A percentile compares a stretch with the other conserved stretches of the same genome.
These are phyloP conservation scores for Rosa chinensis DNA, from an alignment of 306 rosid genomes.

Conservation along the genomic window DNA sequence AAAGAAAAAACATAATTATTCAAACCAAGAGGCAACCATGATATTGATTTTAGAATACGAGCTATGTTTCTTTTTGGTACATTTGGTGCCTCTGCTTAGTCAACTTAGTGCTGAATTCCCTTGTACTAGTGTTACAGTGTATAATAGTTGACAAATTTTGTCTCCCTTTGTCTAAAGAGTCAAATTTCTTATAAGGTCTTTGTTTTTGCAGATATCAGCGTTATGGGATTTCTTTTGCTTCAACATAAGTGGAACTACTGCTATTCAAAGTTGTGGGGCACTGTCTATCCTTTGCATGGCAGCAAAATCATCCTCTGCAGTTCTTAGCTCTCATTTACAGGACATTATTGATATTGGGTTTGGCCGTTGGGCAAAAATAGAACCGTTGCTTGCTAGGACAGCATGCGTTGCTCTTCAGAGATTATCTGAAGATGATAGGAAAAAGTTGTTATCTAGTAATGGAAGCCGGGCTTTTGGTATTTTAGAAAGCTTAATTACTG, in stretches of 20 bases:
- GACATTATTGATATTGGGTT: constrained; percentile 92
- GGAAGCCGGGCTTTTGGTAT: constrained; percentile 63
- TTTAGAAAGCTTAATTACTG: constrained; percentile 72
- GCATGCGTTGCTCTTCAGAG: constrained; percentile 86
- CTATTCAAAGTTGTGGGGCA: constrained; percentile 93
- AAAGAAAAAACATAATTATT: background rate
- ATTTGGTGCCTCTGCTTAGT: background rate
- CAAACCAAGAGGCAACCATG: background rate
- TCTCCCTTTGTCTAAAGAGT: constrained; percentile 10
- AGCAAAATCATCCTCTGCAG: constrained; percentile 66
- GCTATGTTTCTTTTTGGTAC: background rate
- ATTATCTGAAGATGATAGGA: constrained; percentile 78
- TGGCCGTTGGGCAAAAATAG: constrained; percentile 96
- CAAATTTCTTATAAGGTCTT: constrained; percentile 22
- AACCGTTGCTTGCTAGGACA: constrained; percentile 91
- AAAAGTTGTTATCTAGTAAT: constrained; percentile 59
- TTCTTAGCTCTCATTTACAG: constrained; percentile 80
- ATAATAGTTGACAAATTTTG: background rate
- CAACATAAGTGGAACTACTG: constrained; percentile 83
- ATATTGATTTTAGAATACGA: background rate
- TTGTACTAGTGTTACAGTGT: background rate
- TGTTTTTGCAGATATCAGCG: constrained; percentile 62
- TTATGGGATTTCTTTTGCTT: constrained; percentile 98
- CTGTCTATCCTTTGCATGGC: constrained; percentile 91
- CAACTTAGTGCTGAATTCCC: background rate